Conservation (phyloP, 441 rosid genomes). For the Arabidopsis lyrata region DNA sequence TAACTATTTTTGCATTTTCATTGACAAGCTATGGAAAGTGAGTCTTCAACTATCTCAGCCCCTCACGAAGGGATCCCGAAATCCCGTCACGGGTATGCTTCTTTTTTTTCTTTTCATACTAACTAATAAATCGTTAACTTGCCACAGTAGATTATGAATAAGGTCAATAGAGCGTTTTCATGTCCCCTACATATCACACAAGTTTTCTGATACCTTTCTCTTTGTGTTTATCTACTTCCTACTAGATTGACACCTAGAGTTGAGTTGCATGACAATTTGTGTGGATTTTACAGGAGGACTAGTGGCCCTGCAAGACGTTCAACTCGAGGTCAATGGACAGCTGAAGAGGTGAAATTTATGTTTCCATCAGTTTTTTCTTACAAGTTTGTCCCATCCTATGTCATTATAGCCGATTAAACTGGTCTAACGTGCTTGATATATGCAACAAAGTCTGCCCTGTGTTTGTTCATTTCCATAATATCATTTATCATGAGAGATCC, state of each 20-base stretch:
- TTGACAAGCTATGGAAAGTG: conserved; percentile 79
- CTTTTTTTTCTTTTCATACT: not conserved
- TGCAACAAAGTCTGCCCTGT: conserved; percentile 5
- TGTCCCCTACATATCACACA: not conserved
- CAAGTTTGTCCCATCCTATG: not conserved
- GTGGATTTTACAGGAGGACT: conserved; percentile 68
- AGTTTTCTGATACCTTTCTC: too few relatives aligned
- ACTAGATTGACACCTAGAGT: not conserved
- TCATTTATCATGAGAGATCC: conserved; percentile 23
- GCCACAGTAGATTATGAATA: not conserved
- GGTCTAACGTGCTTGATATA: not conserved
- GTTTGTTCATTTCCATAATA: conserved; percentile 18
- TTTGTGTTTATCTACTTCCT: too few relatives aligned
- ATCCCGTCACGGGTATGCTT: conserved; percentile 77
- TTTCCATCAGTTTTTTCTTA: conserved; percentile 16
- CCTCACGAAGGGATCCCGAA: conserved; percentile 61
- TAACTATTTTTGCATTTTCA: conserved; percentile 53
- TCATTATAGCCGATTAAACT: conserved; percentile 9
- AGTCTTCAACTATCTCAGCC: conserved; percentile 52
- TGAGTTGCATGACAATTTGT: conserved; percentile 29
- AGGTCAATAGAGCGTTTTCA: not conserved
- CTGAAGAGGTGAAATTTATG: conserved; percentile 77
- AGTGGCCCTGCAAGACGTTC: conserved; percentile 99
- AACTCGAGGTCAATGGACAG: conserved; percentile 98
- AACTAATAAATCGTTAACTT: not conserved